Base-by-base conservation (phyloP, 805 yeast species). In the Teunomyces gatunensis region DNA sequence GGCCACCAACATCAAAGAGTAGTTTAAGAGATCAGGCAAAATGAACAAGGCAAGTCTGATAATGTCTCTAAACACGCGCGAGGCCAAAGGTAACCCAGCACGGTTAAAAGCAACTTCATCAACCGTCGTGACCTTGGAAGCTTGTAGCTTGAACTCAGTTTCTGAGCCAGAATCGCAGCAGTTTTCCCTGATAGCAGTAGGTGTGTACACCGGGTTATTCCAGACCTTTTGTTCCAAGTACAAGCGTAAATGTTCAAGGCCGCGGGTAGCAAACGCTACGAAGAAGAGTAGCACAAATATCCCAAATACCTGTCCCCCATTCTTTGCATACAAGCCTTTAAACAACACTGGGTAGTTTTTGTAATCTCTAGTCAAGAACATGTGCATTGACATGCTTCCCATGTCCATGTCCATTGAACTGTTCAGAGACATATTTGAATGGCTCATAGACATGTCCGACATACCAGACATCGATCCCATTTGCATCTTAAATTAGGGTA, bases 1-100 rank as follows among this genome's bases (percentile, higher is more conserved):
- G 5, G 86, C 85, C 12, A 83, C 90, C 68, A 87, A 74, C 95
- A 87, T 87, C 56, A 87, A 65, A 30, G 84, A 84, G 59, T 83
- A 87, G 10, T 86, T 84, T 42, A 87, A 60, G 74, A 85, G 71
- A 17, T 87, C 85, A 2, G 87, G 79, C 13, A 80, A 60, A 52
- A 87, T 82, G 9, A 83, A 75, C 20, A 87, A 53, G 0, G 75
- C 30, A 13, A 84, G 64, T 56, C 92, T 71, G 5, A 84, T 70
- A 3, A 75, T 40, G 65, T 87, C 89, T 60, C 83, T 71, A 33
- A 67, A 56, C 5, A 76, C 17, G 15, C 47, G 37, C 10, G 65
- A 56, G 2, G 64, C 64, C 39, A 41, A 11, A 5, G 47, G 41
- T 39, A 50, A 44, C 40, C 45, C 47, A 35, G 48, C 46, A 36